A percentile compares a stretch with the other conserved stretches of the same genome.
phyloP scores from a whole-genome alignment of 1,284 basidiomycete species.

The Cutaneotrichosporon dermatis region DNA sequence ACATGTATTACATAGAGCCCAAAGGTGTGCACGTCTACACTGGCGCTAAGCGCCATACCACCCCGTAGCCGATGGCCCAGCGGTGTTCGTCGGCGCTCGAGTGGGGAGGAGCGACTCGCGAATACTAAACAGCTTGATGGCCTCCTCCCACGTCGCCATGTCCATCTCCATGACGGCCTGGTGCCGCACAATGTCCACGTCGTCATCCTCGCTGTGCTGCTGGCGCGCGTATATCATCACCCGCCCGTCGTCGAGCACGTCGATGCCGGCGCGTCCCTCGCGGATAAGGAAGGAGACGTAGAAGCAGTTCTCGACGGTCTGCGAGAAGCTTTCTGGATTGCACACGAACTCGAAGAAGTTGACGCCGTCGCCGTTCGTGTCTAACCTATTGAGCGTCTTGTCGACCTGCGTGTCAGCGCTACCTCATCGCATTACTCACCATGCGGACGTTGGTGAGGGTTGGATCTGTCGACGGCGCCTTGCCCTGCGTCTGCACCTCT shows the following conservation, averaged over 20 bases:
- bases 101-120: constrained; percentile 48
- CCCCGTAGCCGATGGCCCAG: neutral
- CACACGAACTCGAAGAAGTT: constrained; percentile 46
- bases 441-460: constrained; percentile 24
- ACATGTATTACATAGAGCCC: constrained; percentile 2
- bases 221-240: constrained; percentile 45
- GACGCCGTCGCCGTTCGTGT: constrained; percentile 32
- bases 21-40: too few relatives aligned
- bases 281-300: constrained; percentile 55
- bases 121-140: constrained; percentile 51
- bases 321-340: constrained; percentile 22
- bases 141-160: constrained; percentile 46
- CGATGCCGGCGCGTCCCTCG: constrained; percentile 48
- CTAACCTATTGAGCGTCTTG: constrained; percentile 23
- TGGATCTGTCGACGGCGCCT: constrained; percentile 23
- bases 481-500: constrained; percentile 21
- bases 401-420: constrained; percentile 20
- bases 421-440: constrained; percentile 15
- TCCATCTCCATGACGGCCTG: constrained; percentile 55
- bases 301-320: constrained; percentile 57
- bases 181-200: constrained; percentile 33
- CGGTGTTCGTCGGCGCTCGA: constrained; percentile 16
- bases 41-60: constrained; percentile 8
- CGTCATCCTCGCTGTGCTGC: constrained; percentile 30
- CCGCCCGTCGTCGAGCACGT: constrained; percentile 45